These are phyloP conservation scores for Aspergillus floridensis DNA, from an alignment of 2,329 filamentous ascomycete genomes.

Conservation along the genomic window DNA sequence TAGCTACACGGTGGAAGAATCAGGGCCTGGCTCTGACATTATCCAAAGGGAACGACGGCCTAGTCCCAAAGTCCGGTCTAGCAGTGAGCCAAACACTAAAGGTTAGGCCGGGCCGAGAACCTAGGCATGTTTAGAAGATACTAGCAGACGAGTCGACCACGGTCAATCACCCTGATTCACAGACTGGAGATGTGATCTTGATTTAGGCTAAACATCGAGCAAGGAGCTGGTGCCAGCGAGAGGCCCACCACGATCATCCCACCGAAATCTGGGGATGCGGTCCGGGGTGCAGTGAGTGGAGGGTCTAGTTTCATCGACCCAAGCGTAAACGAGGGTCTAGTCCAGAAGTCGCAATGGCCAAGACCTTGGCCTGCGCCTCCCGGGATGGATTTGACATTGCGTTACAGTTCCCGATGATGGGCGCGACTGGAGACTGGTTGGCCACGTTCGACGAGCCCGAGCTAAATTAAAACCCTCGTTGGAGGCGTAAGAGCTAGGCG, in stretches of 20 bases:
- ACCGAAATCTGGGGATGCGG: neutral
- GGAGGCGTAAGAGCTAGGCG: neutral
- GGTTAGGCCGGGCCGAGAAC: neutral
- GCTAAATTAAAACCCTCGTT: neutral
- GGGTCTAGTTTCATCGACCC: conserved; percentile 6
- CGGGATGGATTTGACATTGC: conserved; percentile 1
- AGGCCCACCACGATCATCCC: neutral
- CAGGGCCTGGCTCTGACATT: neutral
- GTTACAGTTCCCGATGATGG: conserved; percentile 6
- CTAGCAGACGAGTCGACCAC: neutral
- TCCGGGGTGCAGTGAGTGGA: neutral
- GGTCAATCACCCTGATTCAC: neutral
- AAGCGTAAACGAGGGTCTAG: conserved; percentile 3
- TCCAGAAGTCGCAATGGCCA: conserved; percentile 11
- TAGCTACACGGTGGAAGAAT: neutral
- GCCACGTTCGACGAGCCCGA: neutral
- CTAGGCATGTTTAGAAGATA: neutral
- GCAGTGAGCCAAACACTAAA: neutral
- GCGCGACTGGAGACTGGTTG: neutral
- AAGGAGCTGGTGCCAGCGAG: neutral
- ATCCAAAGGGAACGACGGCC: neutral
- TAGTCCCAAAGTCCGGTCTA: neutral
- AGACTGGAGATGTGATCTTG: neutral
- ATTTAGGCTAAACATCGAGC: neutral
- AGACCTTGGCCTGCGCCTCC: conserved; percentile 12